A percentile compares a stretch with the other conserved stretches of the same genome.
These are phyloP conservation scores for Astrocystis sublimbata DNA, from an alignment of 495 filamentous ascomycete genomes.

Conservation along the genomic window DNA sequence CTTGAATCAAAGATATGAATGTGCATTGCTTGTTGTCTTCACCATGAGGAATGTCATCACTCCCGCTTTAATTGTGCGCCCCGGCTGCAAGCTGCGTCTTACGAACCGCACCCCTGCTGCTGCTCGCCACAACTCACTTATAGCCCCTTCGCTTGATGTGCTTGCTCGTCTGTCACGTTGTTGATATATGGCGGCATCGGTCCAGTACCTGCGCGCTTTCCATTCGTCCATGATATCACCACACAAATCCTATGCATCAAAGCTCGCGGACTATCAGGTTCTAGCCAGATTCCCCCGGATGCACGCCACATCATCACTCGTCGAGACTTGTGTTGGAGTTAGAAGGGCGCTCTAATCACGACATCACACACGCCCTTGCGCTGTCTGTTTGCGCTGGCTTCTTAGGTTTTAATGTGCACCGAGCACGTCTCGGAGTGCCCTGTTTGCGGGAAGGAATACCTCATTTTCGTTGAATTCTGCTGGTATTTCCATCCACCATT, in stretches of 20 bases:
- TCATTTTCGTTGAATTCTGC: slow-evolving; percentile 54
- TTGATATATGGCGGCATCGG: neutral
- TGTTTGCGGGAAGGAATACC: slow-evolving; percentile 54
- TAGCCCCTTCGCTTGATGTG: neutral
- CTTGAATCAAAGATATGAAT: neutral
- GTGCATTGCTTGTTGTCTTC: neutral
- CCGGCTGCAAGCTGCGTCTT: slow-evolving; percentile 8
- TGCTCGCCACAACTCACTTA: slow-evolving; percentile 4
- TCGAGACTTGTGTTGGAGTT: neutral
- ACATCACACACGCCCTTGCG: neutral
- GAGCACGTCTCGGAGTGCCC: slow-evolving; percentile 50
- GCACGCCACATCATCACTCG: slow-evolving; percentile 5
- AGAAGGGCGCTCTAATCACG: slow-evolving; percentile 8
- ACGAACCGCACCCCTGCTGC: slow-evolving; percentile 1
- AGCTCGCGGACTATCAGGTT: slow-evolving; percentile 5
- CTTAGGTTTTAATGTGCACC: slow-evolving; percentile 50
- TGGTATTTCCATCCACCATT: slow-evolving; percentile 46
- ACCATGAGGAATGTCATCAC: neutral
- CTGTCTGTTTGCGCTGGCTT: slow-evolving; percentile 24
- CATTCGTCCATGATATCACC: slow-evolving; percentile 13
- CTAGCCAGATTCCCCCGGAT: slow-evolving; percentile 7
- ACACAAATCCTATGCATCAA: slow-evolving; percentile 1
- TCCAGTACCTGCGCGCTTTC: neutral
- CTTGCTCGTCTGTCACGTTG: neutral
- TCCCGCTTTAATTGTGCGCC: neutral